Percentiles rank a stretch among this genome's conserved stretches.
phyloP scores from a whole-genome alignment of 345 rosid genomes.

The Turnera subulata region DNA sequence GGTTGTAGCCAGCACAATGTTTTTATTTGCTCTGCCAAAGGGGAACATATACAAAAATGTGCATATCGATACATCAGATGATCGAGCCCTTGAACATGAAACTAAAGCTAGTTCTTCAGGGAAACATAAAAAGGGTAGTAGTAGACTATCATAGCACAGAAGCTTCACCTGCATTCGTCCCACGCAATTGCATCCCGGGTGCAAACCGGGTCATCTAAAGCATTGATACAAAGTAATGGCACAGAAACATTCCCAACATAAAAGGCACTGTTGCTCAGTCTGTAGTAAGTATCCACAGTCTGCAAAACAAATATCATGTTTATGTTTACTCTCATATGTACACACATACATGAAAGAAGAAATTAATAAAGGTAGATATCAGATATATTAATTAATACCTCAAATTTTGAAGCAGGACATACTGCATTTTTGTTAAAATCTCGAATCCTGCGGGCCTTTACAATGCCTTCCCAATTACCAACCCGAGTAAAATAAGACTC shows the following conservation, averaged over 20 bases:
- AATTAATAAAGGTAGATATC: not conserved
- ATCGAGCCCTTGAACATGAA: no score
- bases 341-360: not conserved
- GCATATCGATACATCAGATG: no score
- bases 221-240: conserved; percentile 36
- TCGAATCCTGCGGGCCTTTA: conserved; percentile 26
- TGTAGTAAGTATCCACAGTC: conserved; percentile 39
- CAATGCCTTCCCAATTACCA: conserved; percentile 24
- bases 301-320: conserved; percentile 19
- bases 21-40: conserved; percentile 27
- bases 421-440: conserved; percentile 32
- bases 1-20: conserved; percentile 34
- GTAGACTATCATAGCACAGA: not conserved
- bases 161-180: conserved; percentile 37
- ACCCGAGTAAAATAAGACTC: conserved; percentile 27
- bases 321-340: conserved; percentile 3
- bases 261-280: conserved; percentile 24
- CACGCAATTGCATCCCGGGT: conserved; percentile 38
- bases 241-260: conserved; percentile 32
- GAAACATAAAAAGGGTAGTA: not conserved
- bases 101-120: not conserved
- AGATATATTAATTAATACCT: conserved; percentile 22
- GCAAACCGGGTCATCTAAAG: conserved; percentile 42
- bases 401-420: conserved; percentile 32
- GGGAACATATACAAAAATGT: not conserved